Percentiles rank a stretch among this genome's conserved stretches.
Evolutionary conservation across 768 basidiomycete species (phyloP).

Genomic region (Lentinus tigrinus): DNA sequence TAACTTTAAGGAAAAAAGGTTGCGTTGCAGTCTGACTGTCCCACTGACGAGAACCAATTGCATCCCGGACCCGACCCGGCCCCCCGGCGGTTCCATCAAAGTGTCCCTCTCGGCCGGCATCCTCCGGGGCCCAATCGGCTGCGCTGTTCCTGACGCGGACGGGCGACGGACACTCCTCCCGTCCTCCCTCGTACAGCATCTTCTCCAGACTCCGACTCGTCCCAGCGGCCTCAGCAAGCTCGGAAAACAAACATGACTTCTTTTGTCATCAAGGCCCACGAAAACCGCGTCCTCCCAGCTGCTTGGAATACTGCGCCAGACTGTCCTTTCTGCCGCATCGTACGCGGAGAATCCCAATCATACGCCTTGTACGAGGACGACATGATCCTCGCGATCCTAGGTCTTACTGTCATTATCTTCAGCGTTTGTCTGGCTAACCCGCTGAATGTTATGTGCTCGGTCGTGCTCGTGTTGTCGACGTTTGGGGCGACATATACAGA

Average conservation of each 20-base stretch:
- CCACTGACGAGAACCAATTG: no score
- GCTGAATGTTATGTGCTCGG: background rate
- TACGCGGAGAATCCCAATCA: constrained; percentile 47
- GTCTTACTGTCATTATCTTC: constrained; percentile 31
- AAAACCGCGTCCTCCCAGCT: constrained; percentile 41
- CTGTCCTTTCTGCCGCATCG: constrained; percentile 68
- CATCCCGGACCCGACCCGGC: no score
- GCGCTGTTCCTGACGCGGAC: no score
- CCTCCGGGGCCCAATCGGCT: background rate
- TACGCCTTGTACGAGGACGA: constrained; percentile 61
- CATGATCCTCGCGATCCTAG: constrained; percentile 62
- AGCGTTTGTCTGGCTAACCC: constrained; percentile 1
- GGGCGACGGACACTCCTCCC: no score
- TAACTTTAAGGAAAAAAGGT: no score
- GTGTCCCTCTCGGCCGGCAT: no score
- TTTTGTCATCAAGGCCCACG: constrained; percentile 67
- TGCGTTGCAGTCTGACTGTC: no score
- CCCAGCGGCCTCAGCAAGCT: no score
- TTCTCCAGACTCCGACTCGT: no score
- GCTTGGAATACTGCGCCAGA: constrained; percentile 49
- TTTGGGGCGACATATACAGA: constrained; percentile 36
- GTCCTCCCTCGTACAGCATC: background rate
- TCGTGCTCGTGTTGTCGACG: background rate
- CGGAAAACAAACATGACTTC: constrained; percentile 56
- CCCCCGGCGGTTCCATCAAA: no score